Evolutionary conservation across 306 rosid species (phyloP).

Genomic region (Cyamopsis tetragonoloba): DNA sequence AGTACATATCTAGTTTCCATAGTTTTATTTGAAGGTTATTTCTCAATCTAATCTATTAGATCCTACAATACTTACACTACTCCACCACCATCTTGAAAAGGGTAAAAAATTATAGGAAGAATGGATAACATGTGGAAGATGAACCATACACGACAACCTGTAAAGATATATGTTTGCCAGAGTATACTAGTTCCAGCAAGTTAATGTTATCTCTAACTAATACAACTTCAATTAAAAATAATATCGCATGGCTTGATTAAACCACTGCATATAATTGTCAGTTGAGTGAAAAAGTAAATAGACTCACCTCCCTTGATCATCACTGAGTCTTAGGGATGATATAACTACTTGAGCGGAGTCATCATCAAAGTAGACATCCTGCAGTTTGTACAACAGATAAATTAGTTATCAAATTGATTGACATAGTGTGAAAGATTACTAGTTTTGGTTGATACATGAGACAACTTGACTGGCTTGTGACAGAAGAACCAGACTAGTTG

Average conservation of each 20-base stretch:
- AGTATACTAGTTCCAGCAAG: background rate
- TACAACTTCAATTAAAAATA: background rate
- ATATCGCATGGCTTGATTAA: background rate
- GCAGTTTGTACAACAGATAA: conserved; percentile 25
- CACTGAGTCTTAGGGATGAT: conserved; percentile 89
- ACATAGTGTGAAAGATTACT: background rate
- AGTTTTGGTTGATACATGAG: background rate
- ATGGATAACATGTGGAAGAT: conserved; percentile 17
- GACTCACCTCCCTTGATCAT: conserved; percentile 97
- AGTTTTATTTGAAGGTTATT: background rate
- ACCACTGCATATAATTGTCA: background rate
- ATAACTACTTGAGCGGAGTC: conserved; percentile 96
- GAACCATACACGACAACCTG: background rate
- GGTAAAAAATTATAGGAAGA: background rate
- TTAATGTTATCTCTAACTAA: background rate
- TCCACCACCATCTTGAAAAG: background rate
- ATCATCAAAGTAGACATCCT: conserved; percentile 97
- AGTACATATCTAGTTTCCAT: background rate
- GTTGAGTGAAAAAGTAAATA: background rate
- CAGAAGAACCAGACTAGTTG: conserved; percentile 6
- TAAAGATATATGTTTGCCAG: background rate
- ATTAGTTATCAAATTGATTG: background rate
- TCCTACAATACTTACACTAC: background rate
- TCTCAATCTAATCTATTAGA: background rate
- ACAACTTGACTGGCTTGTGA: background rate